Base-by-base conservation (phyloP, 495 filamentous ascomycete genomes). In the Hamigera avellanea region DNA sequence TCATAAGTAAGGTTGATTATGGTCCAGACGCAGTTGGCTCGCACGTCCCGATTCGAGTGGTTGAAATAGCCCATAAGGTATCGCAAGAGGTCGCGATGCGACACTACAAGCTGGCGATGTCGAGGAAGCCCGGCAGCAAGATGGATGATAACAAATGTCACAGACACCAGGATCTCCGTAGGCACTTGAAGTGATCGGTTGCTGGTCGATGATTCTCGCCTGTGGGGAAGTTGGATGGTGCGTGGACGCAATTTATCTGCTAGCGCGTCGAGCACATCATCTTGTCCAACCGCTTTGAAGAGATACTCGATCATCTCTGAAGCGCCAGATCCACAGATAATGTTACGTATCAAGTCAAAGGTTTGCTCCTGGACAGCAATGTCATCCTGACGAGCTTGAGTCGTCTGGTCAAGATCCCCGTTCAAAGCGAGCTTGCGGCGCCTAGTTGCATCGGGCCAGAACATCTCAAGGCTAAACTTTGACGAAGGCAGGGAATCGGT, bases 351-450 rank as follows among this genome's bases (percentile, higher is more conserved):
- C 40, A 91, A 76, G 35, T 88, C 81, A 19, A 96, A 72, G 0
- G 77, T 86, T 54, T 96, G 86, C 43, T 94, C 85, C 53, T 95
- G 89, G 12, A 95, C 80, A 2, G 76, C 76, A 26, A 91, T 67
- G 36, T 88, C 86, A 49, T 93, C 85, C 37, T 76, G 76, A 19
- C 78, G 72, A 14, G 76, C 77, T 40, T 77, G 66, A 1, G 59
- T 58, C 6, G 54, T 53, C 32, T 61, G 62, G 27, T 64, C 59
- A 4, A 67, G 43, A 27, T 72, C 62, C 8, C 71, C 76, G 30
- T 62, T 57, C 19, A 69, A 53, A 28, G 62, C 56, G 18, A 67
- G 61, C 37, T 63, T 69, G 43, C 65, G 62, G 6, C 64, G 58
- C 35, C 62, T 59, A 4, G 45, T 50, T 9, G 53, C 53, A 32